phyloP scores from a whole-genome alignment of 176 grass and related monocot species.

The Stipa capillata region DNA sequence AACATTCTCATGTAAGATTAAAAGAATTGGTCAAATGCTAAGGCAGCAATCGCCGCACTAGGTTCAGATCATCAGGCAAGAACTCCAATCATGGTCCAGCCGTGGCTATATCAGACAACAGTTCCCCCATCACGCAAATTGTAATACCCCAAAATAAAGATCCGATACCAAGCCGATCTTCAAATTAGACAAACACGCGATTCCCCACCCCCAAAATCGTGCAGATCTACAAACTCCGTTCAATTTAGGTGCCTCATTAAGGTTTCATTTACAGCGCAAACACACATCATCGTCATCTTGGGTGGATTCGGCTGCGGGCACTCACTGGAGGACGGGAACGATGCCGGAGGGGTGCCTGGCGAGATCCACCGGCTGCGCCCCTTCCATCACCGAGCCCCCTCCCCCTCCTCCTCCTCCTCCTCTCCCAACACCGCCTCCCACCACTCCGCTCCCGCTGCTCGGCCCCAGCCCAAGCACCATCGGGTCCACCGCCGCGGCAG shows the following conservation, averaged over 20 bases:
- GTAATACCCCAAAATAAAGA: not conserved
- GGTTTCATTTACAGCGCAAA: not conserved
- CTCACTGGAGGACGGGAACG: conserved; percentile 74
- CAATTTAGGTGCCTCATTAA: not conserved
- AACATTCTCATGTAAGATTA: not conserved
- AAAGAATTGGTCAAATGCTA: not conserved
- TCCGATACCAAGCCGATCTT: not conserved
- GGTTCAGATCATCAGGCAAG: not conserved
- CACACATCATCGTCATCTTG: not conserved
- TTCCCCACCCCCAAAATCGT: not conserved
- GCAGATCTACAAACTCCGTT: not conserved
- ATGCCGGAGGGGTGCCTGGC: conserved; percentile 45
- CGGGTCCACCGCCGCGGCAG: conserved; percentile 12
- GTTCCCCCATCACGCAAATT: too few species aligned
- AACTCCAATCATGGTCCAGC: not conserved
- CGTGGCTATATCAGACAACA: too few species aligned
- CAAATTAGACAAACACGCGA: not conserved
- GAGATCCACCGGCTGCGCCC: conserved; percentile 9
- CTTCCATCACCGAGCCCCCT: not conserved
- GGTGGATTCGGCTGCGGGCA: not conserved
- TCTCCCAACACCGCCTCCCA: not conserved
- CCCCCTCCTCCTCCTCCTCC: too few species aligned
- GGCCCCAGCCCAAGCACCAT: conserved; percentile 7
- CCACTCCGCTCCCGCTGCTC: not conserved
- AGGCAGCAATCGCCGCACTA: not conserved